Evolutionary conservation across 352 stramenopile genomes (phyloP).

Genomic region (Globisporangium uncinulatum): DNA sequence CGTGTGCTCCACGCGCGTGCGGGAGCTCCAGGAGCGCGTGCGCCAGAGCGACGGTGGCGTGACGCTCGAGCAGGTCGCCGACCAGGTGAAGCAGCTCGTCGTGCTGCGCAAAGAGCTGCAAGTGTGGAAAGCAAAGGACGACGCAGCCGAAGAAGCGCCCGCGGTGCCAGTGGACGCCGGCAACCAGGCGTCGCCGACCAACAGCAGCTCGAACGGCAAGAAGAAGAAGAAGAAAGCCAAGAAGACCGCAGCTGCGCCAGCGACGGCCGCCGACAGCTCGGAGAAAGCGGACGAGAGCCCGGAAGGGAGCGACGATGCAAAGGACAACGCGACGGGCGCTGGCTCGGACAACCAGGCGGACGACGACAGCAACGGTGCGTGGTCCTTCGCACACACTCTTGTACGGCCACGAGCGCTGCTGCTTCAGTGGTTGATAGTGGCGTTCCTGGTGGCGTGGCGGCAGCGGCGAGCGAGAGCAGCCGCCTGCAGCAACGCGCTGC

Average conservation of each 20-base stretch:
- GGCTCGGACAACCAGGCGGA: slow-evolving; percentile 8
- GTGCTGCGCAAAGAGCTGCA: slow-evolving; percentile 67
- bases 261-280: slow-evolving; percentile 3
- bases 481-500: slow-evolving; percentile 8
- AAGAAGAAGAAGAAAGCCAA: slow-evolving; percentile 22
- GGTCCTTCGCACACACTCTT: background rate
- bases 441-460: background rate
- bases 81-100: slow-evolving; percentile 57
- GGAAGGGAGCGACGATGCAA: slow-evolving; percentile 2
- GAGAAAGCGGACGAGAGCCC: slow-evolving; percentile 5
- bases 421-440: background rate
- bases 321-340: slow-evolving; percentile 1
- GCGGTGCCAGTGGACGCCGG: slow-evolving; percentile 10
- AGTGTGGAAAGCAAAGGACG: slow-evolving; percentile 34
- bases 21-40: slow-evolving; percentile 44
- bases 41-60: slow-evolving; percentile 35
- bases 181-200: slow-evolving; percentile 20
- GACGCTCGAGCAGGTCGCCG: slow-evolving; percentile 38
- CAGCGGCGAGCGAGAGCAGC: background rate
- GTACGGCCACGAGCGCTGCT: background rate
- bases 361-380: slow-evolving; percentile 13
- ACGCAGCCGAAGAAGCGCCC: slow-evolving; percentile 9
- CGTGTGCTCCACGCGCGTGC: slow-evolving; percentile 39
- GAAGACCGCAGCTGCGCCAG: slow-evolving; percentile 8
- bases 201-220: slow-evolving; percentile 11